Evolutionary conservation across 495 filamentous ascomycete species (phyloP), one percentile per base, ranked within the genome.

Genomic region (Cudoniella acicularis): DNA sequence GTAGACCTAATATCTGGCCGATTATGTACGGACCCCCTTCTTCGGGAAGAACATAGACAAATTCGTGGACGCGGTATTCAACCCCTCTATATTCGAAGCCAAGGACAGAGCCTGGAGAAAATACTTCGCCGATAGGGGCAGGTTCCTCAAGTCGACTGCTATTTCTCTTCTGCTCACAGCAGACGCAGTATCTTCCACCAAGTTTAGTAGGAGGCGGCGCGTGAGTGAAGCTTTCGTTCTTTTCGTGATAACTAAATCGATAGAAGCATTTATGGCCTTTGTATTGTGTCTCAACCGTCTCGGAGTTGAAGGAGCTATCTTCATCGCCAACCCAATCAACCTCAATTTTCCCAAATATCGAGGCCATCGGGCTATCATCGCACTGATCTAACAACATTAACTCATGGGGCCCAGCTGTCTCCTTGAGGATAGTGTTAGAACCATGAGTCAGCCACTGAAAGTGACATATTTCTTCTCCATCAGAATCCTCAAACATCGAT

Each of bases 401-500:
- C 27, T 63, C 54, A 26, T 24, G 42, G 22, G 42, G 41, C 13
- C 55, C 23, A 43, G 60, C 60, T 30, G 54, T 20, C 21, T 63
- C 60, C 9, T 27, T 18, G 0, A 63, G 25, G 10, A 57, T 42
- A 4, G 60, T 58, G 9, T 42, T 26, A 1, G 25, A 21, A 1
- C 60, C 60, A 21, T 49, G 55, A n/a, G 42, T 18, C 16, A 63
- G 58, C 55, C 60, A 59, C 2, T 49, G 54, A 17, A 58, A 3
- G 23, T 63, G 60, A 22, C 23, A 40, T 20, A 42, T 49, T 17
- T 8, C 10, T 22, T 54, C 24, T 8, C 54, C 42, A 20, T 47
- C 11, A 20, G 48, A 9, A 22, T 48, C 25, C 36, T 56, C 18
- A 46, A 18, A 57, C 1, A 57, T 30, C 23, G 45, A 52, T 22